phyloP scores from a whole-genome alignment of 1,284 basidiomycete genomes.

The Trametes versicolor region DNA sequence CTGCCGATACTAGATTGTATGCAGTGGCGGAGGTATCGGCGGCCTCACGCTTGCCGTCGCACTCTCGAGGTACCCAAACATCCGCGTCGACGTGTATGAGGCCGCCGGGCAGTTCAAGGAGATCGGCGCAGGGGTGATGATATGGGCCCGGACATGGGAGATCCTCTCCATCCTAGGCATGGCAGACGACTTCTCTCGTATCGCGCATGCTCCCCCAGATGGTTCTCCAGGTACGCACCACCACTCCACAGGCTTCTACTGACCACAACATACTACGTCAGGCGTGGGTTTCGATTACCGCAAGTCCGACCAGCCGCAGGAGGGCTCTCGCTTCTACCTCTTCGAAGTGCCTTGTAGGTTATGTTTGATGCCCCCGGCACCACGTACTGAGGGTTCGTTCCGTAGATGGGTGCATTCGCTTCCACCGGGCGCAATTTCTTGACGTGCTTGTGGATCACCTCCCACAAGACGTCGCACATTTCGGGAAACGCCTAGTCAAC shows the following conservation, averaged over 20 bases:
- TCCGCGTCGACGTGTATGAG: constrained; percentile 59
- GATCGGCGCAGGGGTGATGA: constrained; percentile 60
- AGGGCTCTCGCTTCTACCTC: constrained; percentile 52
- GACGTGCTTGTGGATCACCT: constrained; percentile 54
- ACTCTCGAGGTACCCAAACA: constrained; percentile 49
- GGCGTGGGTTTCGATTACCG: constrained; percentile 56
- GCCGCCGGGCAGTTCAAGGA: constrained; percentile 57
- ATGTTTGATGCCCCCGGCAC: neutral
- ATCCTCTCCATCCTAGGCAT: constrained; percentile 54
- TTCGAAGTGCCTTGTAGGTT: constrained; percentile 51
- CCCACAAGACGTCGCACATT: constrained; percentile 51
- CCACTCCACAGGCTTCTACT: neutral
- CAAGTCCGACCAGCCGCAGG: constrained; percentile 49
- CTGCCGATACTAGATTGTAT: neutral
- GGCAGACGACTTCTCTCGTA: constrained; percentile 49
- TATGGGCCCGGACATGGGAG: constrained; percentile 55
- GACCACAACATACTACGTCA: constrained; percentile 24
- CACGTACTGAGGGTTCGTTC: neutral
- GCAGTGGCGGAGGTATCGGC: constrained; percentile 59
- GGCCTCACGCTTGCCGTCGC: constrained; percentile 57
- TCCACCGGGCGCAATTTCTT: constrained; percentile 59
- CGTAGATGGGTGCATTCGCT: constrained; percentile 51
- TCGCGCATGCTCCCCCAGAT: constrained; percentile 54
- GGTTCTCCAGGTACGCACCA: constrained; percentile 44
- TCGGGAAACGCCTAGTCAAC: constrained; percentile 51